Evolutionary conservation across 164 flowering plant genomes (phyloP).

Genomic region (Chimonanthus salicifolius): DNA sequence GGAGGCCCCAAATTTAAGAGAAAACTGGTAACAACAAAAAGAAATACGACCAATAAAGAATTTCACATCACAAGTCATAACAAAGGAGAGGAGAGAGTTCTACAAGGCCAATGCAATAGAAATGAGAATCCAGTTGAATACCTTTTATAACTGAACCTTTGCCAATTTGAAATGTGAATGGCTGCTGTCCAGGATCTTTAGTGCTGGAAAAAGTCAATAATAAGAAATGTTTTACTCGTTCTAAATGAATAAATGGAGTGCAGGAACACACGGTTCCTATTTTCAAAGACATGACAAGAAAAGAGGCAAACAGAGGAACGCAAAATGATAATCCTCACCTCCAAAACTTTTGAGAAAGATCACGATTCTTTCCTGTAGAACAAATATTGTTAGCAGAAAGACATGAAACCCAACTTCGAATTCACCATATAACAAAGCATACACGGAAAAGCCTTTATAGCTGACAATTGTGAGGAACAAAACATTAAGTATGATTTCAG

Average conservation of each 20-base stretch:
- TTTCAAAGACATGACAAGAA: too few relatives aligned
- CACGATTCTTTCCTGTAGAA: constrained; percentile 70
- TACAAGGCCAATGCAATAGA: too few relatives aligned
- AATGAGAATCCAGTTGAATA: constrained; percentile 10
- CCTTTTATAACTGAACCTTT: constrained; percentile 86
- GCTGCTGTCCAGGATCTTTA: constrained; percentile 94
- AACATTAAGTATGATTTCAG: too few relatives aligned
- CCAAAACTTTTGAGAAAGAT: constrained; percentile 82
- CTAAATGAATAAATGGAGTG: neutral
- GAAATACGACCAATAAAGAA: too few relatives aligned
- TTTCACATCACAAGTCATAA: too few relatives aligned
- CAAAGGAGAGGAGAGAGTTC: too few relatives aligned
- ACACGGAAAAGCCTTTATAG: too few relatives aligned
- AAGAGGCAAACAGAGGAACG: neutral
- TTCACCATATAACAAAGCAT: neutral
- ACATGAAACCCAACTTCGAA: neutral
- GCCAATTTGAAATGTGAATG: constrained; percentile 79
- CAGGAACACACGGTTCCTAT: neutral
- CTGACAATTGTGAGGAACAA: too few relatives aligned
- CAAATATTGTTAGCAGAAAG: neutral
- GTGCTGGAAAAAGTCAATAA: constrained; percentile 20
- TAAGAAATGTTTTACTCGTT: neutral
- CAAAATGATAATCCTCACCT: constrained; percentile 39
- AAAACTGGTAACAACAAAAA: too few relatives aligned
- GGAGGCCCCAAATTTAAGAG: too few relatives aligned